Evolutionary conservation across 2,329 filamentous ascomycete species (phyloP).

Genomic region (Pseudogymnoascus pannorum): DNA sequence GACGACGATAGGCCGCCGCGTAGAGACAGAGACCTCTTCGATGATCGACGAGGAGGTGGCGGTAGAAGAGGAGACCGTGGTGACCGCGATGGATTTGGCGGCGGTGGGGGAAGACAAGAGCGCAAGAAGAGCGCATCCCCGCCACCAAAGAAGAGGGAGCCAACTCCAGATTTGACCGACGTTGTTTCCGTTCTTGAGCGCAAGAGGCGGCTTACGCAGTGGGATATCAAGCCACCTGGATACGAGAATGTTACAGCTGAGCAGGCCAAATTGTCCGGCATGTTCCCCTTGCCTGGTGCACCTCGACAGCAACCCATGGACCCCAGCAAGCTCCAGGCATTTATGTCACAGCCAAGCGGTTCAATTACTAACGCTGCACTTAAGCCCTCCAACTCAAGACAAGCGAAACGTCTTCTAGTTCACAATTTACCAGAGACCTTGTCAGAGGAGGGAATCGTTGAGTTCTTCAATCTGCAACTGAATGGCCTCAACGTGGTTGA

Average conservation of each 20-base stretch:
- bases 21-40: constrained; percentile 54
- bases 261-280: constrained; percentile 95
- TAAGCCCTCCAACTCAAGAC: constrained; percentile 86
- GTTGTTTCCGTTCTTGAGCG: constrained; percentile 74
- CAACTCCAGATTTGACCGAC: constrained; percentile 89
- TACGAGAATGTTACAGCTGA: constrained; percentile 98
- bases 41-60: constrained; percentile 48
- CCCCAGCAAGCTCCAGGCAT: constrained; percentile 84
- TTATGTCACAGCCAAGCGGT: constrained; percentile 83
- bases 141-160: constrained; percentile 83
- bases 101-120: constrained; percentile 40
- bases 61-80: constrained; percentile 36
- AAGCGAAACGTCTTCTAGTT: constrained; percentile 85
- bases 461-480: constrained; percentile 93
- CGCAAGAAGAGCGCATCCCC: constrained; percentile 64
- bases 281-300: constrained; percentile 96
- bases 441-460: constrained; percentile 68
- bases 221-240: constrained; percentile 97
- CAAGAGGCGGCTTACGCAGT: constrained; percentile 91
- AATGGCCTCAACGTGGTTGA: constrained; percentile 93
- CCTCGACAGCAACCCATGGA: constrained; percentile 95
- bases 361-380: constrained; percentile 63
- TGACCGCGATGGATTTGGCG: constrained; percentile 33
- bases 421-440: constrained; percentile 68
- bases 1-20: constrained; percentile 54